phyloP scores from a whole-genome alignment of 2,329 filamentous ascomycete genomes.

The Penicillium nordicum region DNA sequence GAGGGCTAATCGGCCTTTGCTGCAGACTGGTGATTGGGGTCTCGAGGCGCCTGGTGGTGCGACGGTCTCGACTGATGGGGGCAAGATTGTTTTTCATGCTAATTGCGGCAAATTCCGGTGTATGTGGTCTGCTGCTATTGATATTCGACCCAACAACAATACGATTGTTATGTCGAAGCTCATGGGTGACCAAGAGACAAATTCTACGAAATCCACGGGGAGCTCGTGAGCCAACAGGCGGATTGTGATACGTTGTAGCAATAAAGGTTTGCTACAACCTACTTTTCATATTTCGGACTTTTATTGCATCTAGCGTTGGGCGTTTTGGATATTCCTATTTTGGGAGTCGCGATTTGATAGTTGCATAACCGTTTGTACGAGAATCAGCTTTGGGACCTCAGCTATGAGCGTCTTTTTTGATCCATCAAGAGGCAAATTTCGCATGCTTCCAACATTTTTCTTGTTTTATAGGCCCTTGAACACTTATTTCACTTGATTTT shows the following conservation, averaged over 20 bases:
- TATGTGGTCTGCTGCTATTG: constrained; percentile 10
- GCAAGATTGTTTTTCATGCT: too few species aligned
- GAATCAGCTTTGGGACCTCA: not conserved
- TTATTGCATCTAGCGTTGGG: not conserved
- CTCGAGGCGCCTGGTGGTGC: too few species aligned
- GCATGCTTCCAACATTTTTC: not conserved
- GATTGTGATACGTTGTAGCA: not conserved
- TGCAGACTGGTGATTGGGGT: too few species aligned
- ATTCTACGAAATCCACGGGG: not conserved
- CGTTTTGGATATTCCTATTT: not conserved
- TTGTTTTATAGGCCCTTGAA: not conserved
- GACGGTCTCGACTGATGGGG: too few species aligned
- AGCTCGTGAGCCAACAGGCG: not conserved
- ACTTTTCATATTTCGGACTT: not conserved
- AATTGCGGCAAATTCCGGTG: too few species aligned
- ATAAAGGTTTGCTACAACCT: not conserved
- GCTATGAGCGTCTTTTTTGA: not conserved
- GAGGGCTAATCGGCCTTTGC: too few species aligned
- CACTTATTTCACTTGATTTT: not conserved
- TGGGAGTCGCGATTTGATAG: not conserved
- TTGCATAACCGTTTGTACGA: not conserved
- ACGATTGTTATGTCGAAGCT: constrained; percentile 14
- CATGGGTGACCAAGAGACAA: not conserved
- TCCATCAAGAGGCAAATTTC: not conserved
- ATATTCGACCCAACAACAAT: constrained; percentile 19